phyloP scores from a whole-genome alignment of 768 basidiomycete species.

The Boletus tylopilopsis region DNA sequence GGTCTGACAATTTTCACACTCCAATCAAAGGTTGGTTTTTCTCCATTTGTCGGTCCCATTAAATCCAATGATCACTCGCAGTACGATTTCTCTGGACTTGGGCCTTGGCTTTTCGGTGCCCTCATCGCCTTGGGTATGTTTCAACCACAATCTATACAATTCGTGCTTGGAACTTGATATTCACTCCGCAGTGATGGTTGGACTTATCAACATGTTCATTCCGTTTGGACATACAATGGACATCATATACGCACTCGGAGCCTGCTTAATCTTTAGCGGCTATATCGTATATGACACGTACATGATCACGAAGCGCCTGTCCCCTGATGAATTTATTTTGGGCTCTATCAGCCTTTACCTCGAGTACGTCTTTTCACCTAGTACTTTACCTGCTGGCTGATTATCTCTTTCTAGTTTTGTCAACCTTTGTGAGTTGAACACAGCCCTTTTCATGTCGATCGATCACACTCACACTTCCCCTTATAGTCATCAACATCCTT shows the following conservation, averaged over 20 bases:
- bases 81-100: slow-evolving; percentile 95
- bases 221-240: slow-evolving; percentile 84
- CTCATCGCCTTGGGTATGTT: slow-evolving; percentile 75
- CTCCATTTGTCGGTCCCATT: background rate
- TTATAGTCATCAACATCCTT: slow-evolving; percentile 76
- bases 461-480: background rate
- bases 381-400: slow-evolving; percentile 10
- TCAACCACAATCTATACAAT: slow-evolving; percentile 1
- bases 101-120: slow-evolving; percentile 84
- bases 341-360: slow-evolving; percentile 92
- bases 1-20: slow-evolving; percentile 93
- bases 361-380: slow-evolving; percentile 53
- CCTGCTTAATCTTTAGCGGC: slow-evolving; percentile 81
- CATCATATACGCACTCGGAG: slow-evolving; percentile 73
- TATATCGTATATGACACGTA: slow-evolving; percentile 93
- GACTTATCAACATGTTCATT: slow-evolving; percentile 79
- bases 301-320: slow-evolving; percentile 80
- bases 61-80: slow-evolving; percentile 25
- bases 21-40: slow-evolving; percentile 72
- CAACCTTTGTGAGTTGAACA: slow-evolving; percentile 70
- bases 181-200: slow-evolving; percentile 59
- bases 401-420: slow-evolving; percentile 53
- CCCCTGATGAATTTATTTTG: slow-evolving; percentile 92
- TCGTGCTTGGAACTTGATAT: background rate
- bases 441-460: background rate